Evolutionary conservation across 805 yeast species (phyloP).

Genomic region (Teunomyces gatunensis): DNA sequence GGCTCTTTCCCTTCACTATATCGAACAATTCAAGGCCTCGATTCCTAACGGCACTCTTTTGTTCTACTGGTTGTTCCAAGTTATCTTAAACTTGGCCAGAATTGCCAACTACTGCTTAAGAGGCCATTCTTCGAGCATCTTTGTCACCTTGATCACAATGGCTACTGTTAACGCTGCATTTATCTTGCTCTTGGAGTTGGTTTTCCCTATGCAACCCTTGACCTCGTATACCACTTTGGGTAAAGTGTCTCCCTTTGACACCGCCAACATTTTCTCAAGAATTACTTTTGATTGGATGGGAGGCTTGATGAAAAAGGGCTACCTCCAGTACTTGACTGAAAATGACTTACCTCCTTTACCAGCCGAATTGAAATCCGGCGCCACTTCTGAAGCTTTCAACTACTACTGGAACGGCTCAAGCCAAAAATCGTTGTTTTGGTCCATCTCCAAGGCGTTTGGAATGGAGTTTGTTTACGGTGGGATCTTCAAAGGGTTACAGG

Average conservation of each 20-base stretch:
- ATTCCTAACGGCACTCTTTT: slow-evolving; percentile 69
- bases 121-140: slow-evolving; percentile 28
- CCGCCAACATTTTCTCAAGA: slow-evolving; percentile 61
- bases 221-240: slow-evolving; percentile 2
- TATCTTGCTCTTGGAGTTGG: slow-evolving; percentile 44
- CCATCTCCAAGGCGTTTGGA: slow-evolving; percentile 74
- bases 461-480: slow-evolving; percentile 68
- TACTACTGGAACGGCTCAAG: slow-evolving; percentile 60
- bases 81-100: slow-evolving; percentile 47
- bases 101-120: slow-evolving; percentile 42
- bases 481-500: slow-evolving; percentile 68
- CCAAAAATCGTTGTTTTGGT: slow-evolving; percentile 50
- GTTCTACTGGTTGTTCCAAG: slow-evolving; percentile 68
- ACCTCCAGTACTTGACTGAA: slow-evolving; percentile 51
- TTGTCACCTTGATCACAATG: slow-evolving; percentile 36
- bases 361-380: slow-evolving; percentile 53
- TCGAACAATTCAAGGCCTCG: slow-evolving; percentile 65
- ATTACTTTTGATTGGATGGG: slow-evolving; percentile 93
- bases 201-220: slow-evolving; percentile 31
- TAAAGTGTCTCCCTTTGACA: slow-evolving; percentile 43
- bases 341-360: slow-evolving; percentile 83
- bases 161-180: slow-evolving; percentile 36
- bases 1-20: slow-evolving; percentile 57
- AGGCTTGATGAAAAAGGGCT: slow-evolving; percentile 75
- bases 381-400: slow-evolving; percentile 49